These are phyloP conservation scores for Mycosphaerella sp. DNA, from an alignment of 2,329 filamentous ascomycete genomes.

Conservation along the genomic window DNA sequence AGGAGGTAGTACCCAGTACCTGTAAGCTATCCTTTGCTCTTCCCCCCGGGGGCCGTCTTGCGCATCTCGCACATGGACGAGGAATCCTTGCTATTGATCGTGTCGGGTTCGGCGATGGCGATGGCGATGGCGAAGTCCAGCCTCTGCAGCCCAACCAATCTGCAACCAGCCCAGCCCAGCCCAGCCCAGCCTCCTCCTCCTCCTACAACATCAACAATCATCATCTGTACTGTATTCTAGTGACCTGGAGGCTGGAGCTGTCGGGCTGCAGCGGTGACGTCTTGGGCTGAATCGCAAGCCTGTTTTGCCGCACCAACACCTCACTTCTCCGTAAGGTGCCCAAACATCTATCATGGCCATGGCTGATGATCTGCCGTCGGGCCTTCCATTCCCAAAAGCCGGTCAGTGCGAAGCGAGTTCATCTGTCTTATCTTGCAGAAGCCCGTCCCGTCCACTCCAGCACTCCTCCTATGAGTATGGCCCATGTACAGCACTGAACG, in stretches of 20 bases:
- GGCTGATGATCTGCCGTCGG: no score
- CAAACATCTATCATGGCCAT: no score
- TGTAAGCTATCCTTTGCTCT: not conserved
- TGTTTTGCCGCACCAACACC: not conserved
- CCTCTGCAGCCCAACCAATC: not conserved
- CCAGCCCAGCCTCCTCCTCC: not conserved
- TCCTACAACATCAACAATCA: not conserved
- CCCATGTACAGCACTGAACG: no score
- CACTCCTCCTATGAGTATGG: no score
- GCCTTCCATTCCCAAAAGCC: no score
- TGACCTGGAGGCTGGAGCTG: no score
- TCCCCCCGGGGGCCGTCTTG: not conserved
- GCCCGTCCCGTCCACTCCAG: no score
- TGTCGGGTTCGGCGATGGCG: not conserved
- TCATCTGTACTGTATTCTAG: no score
- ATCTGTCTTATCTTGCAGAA: no score
- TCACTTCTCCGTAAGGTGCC: no score
- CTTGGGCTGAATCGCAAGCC: not conserved
- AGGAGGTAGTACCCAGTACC: no score
- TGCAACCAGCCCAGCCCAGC: not conserved
- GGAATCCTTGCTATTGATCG: slow-evolving; percentile 1
- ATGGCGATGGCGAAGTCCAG: slow-evolving; percentile 1
- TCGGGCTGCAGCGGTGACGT: not conserved
- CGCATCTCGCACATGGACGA: not conserved
- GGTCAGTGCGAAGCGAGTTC: no score